phyloP scores from a whole-genome alignment of 2,329 filamentous ascomycete species.

The Rhytidhysteron rufulum region DNA sequence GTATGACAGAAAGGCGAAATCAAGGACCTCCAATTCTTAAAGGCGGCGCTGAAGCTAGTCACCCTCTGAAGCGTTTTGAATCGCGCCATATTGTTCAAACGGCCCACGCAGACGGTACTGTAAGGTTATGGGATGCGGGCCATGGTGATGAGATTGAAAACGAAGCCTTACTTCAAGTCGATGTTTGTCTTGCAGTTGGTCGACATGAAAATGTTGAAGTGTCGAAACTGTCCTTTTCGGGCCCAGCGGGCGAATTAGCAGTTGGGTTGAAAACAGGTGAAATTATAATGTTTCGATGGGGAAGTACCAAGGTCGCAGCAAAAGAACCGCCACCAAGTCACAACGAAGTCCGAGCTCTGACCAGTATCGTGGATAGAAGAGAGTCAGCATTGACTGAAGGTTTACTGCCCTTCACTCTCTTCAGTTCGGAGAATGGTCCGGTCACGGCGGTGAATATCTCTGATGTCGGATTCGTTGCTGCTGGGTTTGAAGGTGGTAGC shows the following conservation, averaged over 20 bases:
- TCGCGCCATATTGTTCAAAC: conserved; percentile 80
- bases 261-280: conserved; percentile 82
- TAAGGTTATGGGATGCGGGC: conserved; percentile 91
- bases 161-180: conserved; percentile 72
- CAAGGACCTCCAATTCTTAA: conserved; percentile 74
- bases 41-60: conserved; percentile 71
- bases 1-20: conserved; percentile 78
- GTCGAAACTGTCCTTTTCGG: conserved; percentile 73
- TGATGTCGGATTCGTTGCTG: conserved; percentile 88
- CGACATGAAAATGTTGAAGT: conserved; percentile 75
- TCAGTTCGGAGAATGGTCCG: conserved; percentile 78
- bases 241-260: conserved; percentile 78
- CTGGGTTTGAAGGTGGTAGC: conserved; percentile 78
- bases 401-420: conserved; percentile 71
- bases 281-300: conserved; percentile 82
- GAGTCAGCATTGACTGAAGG: conserved; percentile 75
- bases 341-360: conserved; percentile 52
- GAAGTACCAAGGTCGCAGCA: conserved; percentile 70
- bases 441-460: conserved; percentile 78
- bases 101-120: conserved; percentile 83
- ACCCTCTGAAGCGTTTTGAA: conserved; percentile 72
- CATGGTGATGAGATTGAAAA: conserved; percentile 95
- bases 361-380: conserved; percentile 67
- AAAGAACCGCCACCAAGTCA: conserved; percentile 54
- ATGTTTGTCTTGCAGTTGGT: conserved; percentile 76